Evolutionary conservation across 306 rosid species (phyloP), one percentile per base, ranked within the genome.

Genomic region (Cercis canadensis): DNA sequence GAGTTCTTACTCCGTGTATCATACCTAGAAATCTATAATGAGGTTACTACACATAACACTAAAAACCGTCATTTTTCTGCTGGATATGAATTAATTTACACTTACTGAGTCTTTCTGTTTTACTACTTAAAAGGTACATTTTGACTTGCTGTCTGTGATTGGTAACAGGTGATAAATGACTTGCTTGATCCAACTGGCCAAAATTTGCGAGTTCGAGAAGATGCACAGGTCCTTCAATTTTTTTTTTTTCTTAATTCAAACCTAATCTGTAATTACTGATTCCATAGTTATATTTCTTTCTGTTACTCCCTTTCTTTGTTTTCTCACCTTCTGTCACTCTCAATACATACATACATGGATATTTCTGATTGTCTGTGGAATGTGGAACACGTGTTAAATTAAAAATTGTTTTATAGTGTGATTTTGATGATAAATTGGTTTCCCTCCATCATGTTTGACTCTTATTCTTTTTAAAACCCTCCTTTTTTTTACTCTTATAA

Each of bases 121-220:
- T 76, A 50, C 54, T 19, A 21, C 41, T 5, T 62, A 16, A 11
- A 60, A n/a, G 17, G 1, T 44, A 44, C 50, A 31, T 24, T 16
- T 65, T 68, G 32, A 24, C 17, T 34, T 58, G 68, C 65, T 69
- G 31, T 70, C 78, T 80, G 54, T 72, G 67, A 79, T 76, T 87
- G 73, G 65, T 81, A 67, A 75, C 89, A 95, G 99, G 97, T 95
- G 85, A 95, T 95, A 82, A 95, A 95, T 65, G 99, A 95, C 81
- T 87, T 95, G 88, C 95, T 95, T 74, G 97, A 95, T 74, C 99
- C 99, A 82, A 95, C 99, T 13, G 96, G 97, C 74, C 97, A 92
- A 82, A 95, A 95, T 79, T 85, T 95, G 83, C 96, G 97, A 32
- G 97, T 95, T 68, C 82, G 99, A 75, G 99, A 95, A 91, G 99